Conservation (phyloP, 352 stramenopile genomes). For the Globisporangium barbulae region DNA sequence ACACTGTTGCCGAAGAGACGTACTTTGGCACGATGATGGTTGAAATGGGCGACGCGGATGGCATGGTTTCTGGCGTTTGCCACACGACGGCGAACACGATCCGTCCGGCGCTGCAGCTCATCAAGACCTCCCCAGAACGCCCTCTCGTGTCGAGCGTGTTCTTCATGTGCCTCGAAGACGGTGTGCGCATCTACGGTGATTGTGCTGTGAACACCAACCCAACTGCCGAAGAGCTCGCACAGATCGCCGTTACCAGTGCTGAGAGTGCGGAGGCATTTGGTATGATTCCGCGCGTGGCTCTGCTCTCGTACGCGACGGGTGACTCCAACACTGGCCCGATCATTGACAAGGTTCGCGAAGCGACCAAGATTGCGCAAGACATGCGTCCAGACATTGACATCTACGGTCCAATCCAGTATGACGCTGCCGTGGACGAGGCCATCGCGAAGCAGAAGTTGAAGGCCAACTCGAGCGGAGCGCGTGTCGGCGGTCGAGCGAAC, state of each 20-base stretch:
- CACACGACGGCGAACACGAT: slow-evolving; percentile 89
- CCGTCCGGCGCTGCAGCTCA: slow-evolving; percentile 81
- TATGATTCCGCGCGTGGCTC: slow-evolving; percentile 75
- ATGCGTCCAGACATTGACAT: slow-evolving; percentile 75
- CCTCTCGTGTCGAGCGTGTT: slow-evolving; percentile 82
- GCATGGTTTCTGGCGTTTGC: slow-evolving; percentile 82
- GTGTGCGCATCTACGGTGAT: slow-evolving; percentile 82
- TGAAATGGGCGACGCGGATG: slow-evolving; percentile 70
- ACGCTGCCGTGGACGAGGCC: slow-evolving; percentile 69
- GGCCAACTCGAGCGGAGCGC: slow-evolving; percentile 45
- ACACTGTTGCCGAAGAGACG: slow-evolving; percentile 65
- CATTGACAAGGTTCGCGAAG: slow-evolving; percentile 85
- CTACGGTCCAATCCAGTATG: slow-evolving; percentile 87
- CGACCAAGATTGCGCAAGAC: slow-evolving; percentile 61
- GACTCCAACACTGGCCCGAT: slow-evolving; percentile 76
- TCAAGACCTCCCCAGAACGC: slow-evolving; percentile 72
- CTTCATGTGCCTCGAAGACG: slow-evolving; percentile 85
- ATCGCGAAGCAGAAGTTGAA: slow-evolving; percentile 85
- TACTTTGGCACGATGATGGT: slow-evolving; percentile 89
- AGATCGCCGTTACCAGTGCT: slow-evolving; percentile 78
- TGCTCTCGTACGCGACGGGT: slow-evolving; percentile 83
- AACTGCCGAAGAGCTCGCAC: slow-evolving; percentile 62
- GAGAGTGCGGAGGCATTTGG: slow-evolving; percentile 76
- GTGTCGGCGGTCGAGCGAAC: slow-evolving; percentile 78
- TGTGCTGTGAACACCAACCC: slow-evolving; percentile 86